These are phyloP conservation scores for Amanita pallidorosea DNA, from an alignment of 768 basidiomycete species.

Conservation along the genomic window DNA sequence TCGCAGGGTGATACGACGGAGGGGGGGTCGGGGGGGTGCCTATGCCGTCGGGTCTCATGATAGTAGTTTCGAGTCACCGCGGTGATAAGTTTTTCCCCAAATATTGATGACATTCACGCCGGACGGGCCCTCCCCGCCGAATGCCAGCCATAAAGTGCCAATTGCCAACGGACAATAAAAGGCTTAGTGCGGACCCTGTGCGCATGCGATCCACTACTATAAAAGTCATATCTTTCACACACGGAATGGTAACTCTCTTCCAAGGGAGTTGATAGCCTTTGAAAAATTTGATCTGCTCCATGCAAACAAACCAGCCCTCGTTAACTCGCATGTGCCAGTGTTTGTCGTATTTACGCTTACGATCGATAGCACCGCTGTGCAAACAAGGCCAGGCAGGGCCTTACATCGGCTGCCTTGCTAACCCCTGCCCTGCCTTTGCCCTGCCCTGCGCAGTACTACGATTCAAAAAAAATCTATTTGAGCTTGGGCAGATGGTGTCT, in stretches of 20 bases:
- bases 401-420: not conserved
- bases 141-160: too few relatives aligned
- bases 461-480: too few relatives aligned
- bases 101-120: not conserved
- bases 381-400: not conserved
- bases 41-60: not conserved
- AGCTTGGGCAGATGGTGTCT: too few relatives aligned
- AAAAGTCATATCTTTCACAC: not conserved
- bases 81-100: not conserved
- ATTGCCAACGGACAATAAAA: not conserved
- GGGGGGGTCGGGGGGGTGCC: not conserved
- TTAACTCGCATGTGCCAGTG: not conserved
- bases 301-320: too few relatives aligned
- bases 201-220: too few relatives aligned
- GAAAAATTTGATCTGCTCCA: too few relatives aligned
- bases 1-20: not conserved
- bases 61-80: not conserved
- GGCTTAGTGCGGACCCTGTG: not conserved
- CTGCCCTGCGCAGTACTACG: too few relatives aligned
- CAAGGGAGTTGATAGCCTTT: too few relatives aligned
- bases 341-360: too few relatives aligned
- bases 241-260: too few relatives aligned
- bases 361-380: not conserved
- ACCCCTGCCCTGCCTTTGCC: too few relatives aligned
- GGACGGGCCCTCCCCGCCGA: too few relatives aligned